Percentiles rank a stretch among this genome's conserved stretches.
phyloP scores from a whole-genome alignment of 768 basidiomycete genomes.

The Suillus sp. region DNA sequence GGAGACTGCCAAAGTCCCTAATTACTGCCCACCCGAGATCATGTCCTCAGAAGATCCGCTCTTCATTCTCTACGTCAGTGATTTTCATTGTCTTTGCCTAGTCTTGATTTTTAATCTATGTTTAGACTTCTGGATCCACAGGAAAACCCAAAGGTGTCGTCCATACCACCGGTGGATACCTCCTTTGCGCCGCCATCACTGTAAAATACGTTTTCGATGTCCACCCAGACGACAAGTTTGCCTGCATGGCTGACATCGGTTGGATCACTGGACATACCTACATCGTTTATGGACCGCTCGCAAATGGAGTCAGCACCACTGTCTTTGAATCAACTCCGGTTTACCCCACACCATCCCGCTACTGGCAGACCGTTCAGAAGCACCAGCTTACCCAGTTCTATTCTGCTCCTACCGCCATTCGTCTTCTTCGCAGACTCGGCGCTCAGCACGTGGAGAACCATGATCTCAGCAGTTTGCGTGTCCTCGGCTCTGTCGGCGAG shows the following conservation, averaged over 20 bases:
- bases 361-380: conserved; percentile 95
- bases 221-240: conserved; percentile 94
- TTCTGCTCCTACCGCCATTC: conserved; percentile 92
- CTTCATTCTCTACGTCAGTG: conserved; percentile 95
- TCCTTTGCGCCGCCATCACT: conserved; percentile 88
- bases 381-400: conserved; percentile 97
- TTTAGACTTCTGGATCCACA: conserved; percentile 88
- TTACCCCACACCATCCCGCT: conserved; percentile 93
- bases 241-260: conserved; percentile 98
- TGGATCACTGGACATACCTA: conserved; percentile 99
- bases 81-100: neutral
- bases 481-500: conserved; percentile 93
- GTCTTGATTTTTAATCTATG: conserved; percentile 13
- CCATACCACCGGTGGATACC: conserved; percentile 86
- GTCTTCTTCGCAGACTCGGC: conserved; percentile 84
- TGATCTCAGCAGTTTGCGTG: conserved; percentile 81
- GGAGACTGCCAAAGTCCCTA: conserved; percentile 79
- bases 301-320: conserved; percentile 79
- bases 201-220: conserved; percentile 98
- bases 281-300: conserved; percentile 93
- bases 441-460: conserved; percentile 81
- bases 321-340: conserved; percentile 97
- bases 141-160: conserved; percentile 98
- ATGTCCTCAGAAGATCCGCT: conserved; percentile 95
- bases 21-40: conserved; percentile 85